Base-by-base conservation (phyloP, 495 filamentous ascomycete species). In the Halenospora varia region DNA sequence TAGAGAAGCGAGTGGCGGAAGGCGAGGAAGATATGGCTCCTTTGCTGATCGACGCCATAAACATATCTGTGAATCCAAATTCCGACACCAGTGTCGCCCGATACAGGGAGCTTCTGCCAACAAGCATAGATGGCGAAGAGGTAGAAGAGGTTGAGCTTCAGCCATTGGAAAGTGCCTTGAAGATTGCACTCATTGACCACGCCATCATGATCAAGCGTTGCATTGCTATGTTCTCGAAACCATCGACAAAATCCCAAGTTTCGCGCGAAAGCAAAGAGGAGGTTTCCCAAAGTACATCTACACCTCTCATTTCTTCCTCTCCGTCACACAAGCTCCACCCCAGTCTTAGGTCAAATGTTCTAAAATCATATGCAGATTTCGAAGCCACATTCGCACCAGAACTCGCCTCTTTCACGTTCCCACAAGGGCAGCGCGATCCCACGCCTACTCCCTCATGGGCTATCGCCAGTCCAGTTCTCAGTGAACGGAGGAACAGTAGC, bases 101-200 rank as follows among this genome's bases (percentile, higher is more conserved):
- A 41, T 96, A 96, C 68, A 85, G 88, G 11, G 73, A 82, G 25
- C 82, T 96, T 62, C 65, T 97, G 26, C 81, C 87, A 2, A 55
- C 53, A 10, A 26, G 10, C 2, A 52, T 41, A 8, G 51, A 49
- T 3, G 72, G 74, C 1, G 75, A 76, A 2, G 77, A 80, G 8
- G 73, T 76, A 10, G 76, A 77, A 55, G 70, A 76, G 29, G 62
- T 72, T 11, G 72, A 80, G 42, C 68, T 88, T 8, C 79, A 85
- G 62, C 80, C 84, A 1, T 78, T 96, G 70, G 83, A 93, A 62
- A 90, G 86, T 60, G 91, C 95, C 18, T 83, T 98, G 51, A 87
- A 85, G 60, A 86, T 89, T 57, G 90, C 90, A 18, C 77, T 98
- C 41, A 79, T 95, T 49, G 94, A 98, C 66, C 92, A 98, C 66